phyloP scores from a whole-genome alignment of 2,329 filamentous ascomycete species.

The Xylariaceae sp. region DNA sequence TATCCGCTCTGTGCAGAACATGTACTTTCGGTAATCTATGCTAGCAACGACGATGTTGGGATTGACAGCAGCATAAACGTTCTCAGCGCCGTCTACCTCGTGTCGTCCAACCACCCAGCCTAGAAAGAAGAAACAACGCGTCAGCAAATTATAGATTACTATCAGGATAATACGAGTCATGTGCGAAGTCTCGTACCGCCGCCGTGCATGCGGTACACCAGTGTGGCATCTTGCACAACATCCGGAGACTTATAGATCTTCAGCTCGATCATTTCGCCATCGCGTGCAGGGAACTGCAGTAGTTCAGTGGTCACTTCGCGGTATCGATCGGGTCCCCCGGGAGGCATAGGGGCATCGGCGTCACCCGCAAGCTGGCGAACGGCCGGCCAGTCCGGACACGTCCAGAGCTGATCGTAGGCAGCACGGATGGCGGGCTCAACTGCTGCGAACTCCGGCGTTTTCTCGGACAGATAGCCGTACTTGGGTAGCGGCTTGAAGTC shows the following conservation, averaged over 20 bases:
- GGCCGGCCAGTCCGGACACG: conserved; percentile 28
- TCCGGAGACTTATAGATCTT: conserved; percentile 43
- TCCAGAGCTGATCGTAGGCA: conserved; percentile 38
- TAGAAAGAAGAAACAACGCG: not conserved
- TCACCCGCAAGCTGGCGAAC: conserved; percentile 39
- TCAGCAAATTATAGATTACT: not conserved
- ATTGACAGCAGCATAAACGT: conserved; percentile 41
- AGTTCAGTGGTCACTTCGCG: conserved; percentile 42
- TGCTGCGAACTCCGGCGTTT: conserved; percentile 41
- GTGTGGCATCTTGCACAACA: conserved; percentile 28
- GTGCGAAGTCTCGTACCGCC: conserved; percentile 33
- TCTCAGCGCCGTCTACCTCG: conserved; percentile 45
- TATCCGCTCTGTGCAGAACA: not conserved
- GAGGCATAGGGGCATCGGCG: conserved; percentile 35
- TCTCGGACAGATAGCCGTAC: conserved; percentile 43
- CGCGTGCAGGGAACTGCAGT: conserved; percentile 39
- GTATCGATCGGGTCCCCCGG: conserved; percentile 42
- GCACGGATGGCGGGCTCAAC: conserved; percentile 37
- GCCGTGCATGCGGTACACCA: conserved; percentile 46
- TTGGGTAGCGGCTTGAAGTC: conserved; percentile 44
- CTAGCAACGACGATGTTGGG: conserved; percentile 46
- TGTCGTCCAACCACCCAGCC: conserved; percentile 39
- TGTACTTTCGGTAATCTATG: conserved; percentile 46
- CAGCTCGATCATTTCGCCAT: conserved; percentile 44
- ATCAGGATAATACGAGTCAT: not conserved